These are phyloP conservation scores for Citropsis articulata DNA, from an alignment of 345 rosid genomes.

Conservation along the genomic window DNA sequence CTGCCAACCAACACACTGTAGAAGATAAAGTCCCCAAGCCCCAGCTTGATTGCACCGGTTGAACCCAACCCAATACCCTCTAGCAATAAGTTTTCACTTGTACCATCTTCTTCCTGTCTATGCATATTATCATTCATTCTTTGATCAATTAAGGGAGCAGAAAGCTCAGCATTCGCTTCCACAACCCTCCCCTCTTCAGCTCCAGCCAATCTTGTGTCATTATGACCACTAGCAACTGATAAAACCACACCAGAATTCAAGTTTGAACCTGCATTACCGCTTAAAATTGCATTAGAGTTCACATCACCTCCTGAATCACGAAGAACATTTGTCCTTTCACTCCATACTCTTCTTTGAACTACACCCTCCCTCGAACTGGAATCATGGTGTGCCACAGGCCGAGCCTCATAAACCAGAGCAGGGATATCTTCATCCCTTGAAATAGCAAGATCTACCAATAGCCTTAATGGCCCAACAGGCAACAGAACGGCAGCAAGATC, in stretches of 20 bases:
- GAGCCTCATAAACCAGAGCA: constrained; percentile 85
- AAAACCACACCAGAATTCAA: constrained; percentile 11
- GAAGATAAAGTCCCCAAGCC: constrained; percentile 92
- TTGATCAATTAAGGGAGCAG: constrained; percentile 58
- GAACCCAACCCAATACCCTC: constrained; percentile 93
- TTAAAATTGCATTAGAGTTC: constrained; percentile 8
- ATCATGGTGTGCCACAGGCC: constrained; percentile 61
- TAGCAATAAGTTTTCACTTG: constrained; percentile 46
- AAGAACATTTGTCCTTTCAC: constrained; percentile 42
- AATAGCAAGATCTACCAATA: constrained; percentile 90
- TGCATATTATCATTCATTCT: constrained; percentile 22
- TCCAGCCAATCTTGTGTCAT: constrained; percentile 26
- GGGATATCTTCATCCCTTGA: constrained; percentile 98
- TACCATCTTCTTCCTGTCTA: constrained; percentile 24
- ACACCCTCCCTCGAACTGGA: constrained; percentile 22
- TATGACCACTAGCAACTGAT: constrained; percentile 12
- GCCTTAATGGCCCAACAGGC: constrained; percentile 88
- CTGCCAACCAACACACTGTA: constrained; percentile 93
- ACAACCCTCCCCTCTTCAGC: constrained; percentile 37
- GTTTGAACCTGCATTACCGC: constrained; percentile 15
- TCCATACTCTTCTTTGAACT: constrained; percentile 72
- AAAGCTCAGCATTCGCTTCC: constrained; percentile 46
- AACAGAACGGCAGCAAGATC: constrained; percentile 93
- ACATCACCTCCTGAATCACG: constrained; percentile 18
- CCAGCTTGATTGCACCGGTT: constrained; percentile 86